Base-by-base conservation (phyloP, 345 rosid species). In the Euphorbia pulcherrima region DNA sequence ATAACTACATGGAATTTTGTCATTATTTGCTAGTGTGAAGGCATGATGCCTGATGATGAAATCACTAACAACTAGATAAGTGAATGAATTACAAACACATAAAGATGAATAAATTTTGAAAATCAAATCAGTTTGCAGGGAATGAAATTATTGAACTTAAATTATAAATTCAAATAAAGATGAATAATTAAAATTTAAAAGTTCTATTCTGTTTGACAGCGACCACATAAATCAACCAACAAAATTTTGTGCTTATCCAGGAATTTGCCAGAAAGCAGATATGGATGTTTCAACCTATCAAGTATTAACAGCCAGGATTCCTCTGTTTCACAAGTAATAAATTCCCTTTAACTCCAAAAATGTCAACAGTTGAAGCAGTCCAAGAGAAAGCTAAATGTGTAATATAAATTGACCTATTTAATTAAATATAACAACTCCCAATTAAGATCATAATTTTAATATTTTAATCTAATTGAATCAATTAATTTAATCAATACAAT, bases 241-340 rank as follows among this genome's bases (percentile, higher is more conserved):
- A 23, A 52, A 53, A 6, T 29, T 61, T 17, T 27, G 60, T 69
- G 72, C 67, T 72, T 40, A 65, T 67, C 62, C 33, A 35, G 66
- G 41, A 46, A 26, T 33, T 60, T 66, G 55, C 56, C 29, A 37
- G 44, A 54, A 24, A 30, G 65, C 68, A 63, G 55, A 78, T n/a
- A 23, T 24, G 18, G 6, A 40, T 59, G 46, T 13, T 26, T 37
- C 50, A 52, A 51, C 23, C 56, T 48, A 57, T 62, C 58, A 62
- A 37, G 10, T 20, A 44, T 24, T 9, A 40, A 21, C 47, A 12
- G 1, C 16, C 4, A 57, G 61, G 7, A 54, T 30, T 2, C 39
- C 11, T 46, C 47, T 54, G 17, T 70, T 53, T n/a, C n/a, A 35
- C 1, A 54, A 54, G 44, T 6, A 44, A 33, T 28, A 17, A 21